Percentiles rank a stretch among this genome's conserved stretches.
phyloP scores from a whole-genome alignment of 768 basidiomycete genomes.

The Xerocomus brunneocitrinus region DNA sequence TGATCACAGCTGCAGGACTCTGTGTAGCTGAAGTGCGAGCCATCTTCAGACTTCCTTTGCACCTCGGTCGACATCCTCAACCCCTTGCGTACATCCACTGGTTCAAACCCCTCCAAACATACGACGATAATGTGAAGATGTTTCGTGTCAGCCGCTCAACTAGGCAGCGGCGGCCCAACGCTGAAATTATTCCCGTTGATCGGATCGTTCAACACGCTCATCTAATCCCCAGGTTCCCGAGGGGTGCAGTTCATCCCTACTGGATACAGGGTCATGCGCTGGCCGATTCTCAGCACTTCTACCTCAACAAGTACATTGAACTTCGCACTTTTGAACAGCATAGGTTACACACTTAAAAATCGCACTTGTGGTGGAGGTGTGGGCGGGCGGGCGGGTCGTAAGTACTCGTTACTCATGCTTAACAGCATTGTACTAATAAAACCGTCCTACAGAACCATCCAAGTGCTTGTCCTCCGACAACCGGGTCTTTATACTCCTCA shows the following conservation, averaged over 20 bases:
- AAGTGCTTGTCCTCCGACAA: too few relatives aligned
- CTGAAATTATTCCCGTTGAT: neutral
- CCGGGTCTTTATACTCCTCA: too few relatives aligned
- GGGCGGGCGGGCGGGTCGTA: too few relatives aligned
- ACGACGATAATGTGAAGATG: neutral
- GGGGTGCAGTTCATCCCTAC: neutral
- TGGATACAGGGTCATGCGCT: neutral
- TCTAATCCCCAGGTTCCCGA: neutral
- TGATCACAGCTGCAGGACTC: slow-evolving; percentile 10
- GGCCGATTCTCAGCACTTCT: neutral
- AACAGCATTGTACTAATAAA: too few relatives aligned
- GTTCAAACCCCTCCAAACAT: neutral
- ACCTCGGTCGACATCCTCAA: slow-evolving; percentile 6
- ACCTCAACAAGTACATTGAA: slow-evolving; percentile 1
- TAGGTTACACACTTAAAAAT: neutral
- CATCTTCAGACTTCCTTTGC: slow-evolving; percentile 24
- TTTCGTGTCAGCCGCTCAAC: neutral
- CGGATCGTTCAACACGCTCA: neutral
- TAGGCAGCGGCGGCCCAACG: neutral
- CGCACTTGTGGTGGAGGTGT: too few relatives aligned
- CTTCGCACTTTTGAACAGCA: neutral
- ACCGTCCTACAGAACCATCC: too few relatives aligned
- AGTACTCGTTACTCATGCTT: too few relatives aligned
- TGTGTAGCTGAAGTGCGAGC: slow-evolving; percentile 24
- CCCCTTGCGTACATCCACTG: slow-evolving; percentile 17